Conservation (phyloP, 306 rosid genomes). For the Fragaria ananassa region DNA sequence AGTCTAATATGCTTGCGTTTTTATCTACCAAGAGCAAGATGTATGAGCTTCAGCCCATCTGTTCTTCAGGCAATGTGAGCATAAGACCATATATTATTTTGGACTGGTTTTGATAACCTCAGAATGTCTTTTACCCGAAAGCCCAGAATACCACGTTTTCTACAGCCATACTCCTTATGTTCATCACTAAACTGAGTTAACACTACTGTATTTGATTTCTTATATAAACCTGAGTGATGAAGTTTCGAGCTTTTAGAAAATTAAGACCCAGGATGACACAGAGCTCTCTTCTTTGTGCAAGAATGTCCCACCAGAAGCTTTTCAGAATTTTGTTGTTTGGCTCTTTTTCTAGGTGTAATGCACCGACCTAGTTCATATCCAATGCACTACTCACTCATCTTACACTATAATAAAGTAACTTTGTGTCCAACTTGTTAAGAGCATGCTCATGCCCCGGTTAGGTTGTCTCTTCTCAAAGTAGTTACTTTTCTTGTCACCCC, state of each 20-base stretch:
- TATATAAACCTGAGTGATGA: too few species aligned
- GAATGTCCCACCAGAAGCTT: slow-evolving; percentile 29
- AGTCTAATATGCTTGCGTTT: neutral
- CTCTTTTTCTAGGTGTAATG: slow-evolving; percentile 35
- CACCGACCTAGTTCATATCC: slow-evolving; percentile 34
- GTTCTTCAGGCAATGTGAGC: too few species aligned
- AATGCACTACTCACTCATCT: neutral
- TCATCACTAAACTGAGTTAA: neutral
- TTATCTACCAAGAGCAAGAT: too few species aligned
- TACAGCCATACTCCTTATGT: neutral
- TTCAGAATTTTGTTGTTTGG: slow-evolving; percentile 7
- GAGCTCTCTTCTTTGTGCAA: neutral
- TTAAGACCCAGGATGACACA: neutral
- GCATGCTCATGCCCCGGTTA: slow-evolving; percentile 12
- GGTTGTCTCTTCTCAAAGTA: slow-evolving; percentile 24
- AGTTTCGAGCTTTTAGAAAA: slow-evolving; percentile 11
- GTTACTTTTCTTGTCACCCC: neutral
- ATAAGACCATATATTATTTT: neutral
- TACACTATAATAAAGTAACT: slow-evolving; percentile 29
- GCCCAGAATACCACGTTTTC: neutral
- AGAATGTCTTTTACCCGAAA: neutral
- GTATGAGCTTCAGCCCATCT: neutral
- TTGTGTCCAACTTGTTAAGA: slow-evolving; percentile 31
- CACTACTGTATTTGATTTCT: neutral
- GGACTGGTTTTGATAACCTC: neutral